Conservation (phyloP, 371 early-diverging fungal genomes). For the Saksenaea vasiformis region DNA sequence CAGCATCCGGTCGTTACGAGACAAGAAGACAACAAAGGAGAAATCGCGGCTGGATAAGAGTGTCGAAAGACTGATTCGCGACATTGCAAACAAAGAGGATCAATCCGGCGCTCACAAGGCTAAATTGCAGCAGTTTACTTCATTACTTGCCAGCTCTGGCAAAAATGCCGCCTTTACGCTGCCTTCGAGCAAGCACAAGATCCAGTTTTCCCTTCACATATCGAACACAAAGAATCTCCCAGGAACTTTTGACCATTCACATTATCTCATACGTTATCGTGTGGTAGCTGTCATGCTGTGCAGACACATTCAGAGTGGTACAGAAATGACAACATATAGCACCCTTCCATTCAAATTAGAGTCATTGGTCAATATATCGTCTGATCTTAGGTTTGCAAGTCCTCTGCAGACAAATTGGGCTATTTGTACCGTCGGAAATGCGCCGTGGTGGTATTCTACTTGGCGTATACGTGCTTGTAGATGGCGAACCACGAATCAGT, state of each 20-base stretch:
- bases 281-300: conserved; percentile 13
- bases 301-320: neutral
- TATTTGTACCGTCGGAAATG: neutral
- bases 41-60: neutral
- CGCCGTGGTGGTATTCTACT: neutral
- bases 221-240: conserved; percentile 9
- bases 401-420: neutral
- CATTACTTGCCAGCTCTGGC: neutral
- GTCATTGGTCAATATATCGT: neutral
- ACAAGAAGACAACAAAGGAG: neutral
- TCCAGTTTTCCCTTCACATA: conserved; percentile 15
- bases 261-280: conserved; percentile 12
- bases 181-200: conserved; percentile 10
- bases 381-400: neutral
- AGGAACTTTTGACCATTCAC: conserved; percentile 10
- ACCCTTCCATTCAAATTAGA: neutral
- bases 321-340: neutral
- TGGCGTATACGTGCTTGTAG: neutral
- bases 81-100: neutral
- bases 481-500: neutral
- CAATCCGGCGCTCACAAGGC: neutral
- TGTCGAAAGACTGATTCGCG: neutral
- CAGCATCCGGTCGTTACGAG: neutral
- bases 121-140: neutral
- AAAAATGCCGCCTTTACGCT: neutral